These are phyloP conservation scores for Tetrahymena malaccensis DNA, from an alignment of 73 alveolate species.

Conservation along the genomic window DNA sequence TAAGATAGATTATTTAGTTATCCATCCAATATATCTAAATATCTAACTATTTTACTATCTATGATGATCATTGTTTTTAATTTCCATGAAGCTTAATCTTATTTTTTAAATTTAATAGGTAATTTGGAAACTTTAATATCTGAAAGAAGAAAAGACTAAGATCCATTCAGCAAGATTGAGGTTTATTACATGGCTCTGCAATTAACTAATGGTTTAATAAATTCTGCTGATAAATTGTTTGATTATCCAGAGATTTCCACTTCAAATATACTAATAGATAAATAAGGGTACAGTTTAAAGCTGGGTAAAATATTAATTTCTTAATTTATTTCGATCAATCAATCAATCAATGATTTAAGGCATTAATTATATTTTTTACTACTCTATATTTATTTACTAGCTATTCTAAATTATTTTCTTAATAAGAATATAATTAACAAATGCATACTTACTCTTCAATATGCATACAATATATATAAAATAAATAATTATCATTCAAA, in stretches of 20 bases:
- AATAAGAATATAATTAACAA: too few species aligned
- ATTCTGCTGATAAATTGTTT: not conserved
- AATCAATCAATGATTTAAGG: not conserved
- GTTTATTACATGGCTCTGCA: not conserved
- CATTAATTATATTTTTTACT: too few species aligned
- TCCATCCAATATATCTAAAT: too few species aligned
- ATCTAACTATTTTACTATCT: not conserved
- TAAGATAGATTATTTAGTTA: too few species aligned
- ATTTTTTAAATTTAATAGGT: not conserved
- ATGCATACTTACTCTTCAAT: too few species aligned
- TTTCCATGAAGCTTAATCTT: not conserved
- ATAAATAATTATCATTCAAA: too few species aligned
- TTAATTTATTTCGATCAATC: not conserved
- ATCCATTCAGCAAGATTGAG: not conserved
- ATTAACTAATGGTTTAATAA: not conserved
- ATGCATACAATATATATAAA: too few species aligned
- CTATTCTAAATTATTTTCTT: not conserved
- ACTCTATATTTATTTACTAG: too few species aligned
- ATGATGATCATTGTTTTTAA: too few species aligned
- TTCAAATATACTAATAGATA: not conserved
- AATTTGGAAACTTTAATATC: not conserved
- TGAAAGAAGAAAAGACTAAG: not conserved
- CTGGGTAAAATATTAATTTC: not conserved
- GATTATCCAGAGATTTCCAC: not conserved
- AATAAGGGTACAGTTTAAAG: not conserved